Percentiles rank a stretch among this genome's conserved stretches.
Conservation (phyloP, 2,329 filamentous ascomycete species). For the Penicillium polonicum region DNA sequence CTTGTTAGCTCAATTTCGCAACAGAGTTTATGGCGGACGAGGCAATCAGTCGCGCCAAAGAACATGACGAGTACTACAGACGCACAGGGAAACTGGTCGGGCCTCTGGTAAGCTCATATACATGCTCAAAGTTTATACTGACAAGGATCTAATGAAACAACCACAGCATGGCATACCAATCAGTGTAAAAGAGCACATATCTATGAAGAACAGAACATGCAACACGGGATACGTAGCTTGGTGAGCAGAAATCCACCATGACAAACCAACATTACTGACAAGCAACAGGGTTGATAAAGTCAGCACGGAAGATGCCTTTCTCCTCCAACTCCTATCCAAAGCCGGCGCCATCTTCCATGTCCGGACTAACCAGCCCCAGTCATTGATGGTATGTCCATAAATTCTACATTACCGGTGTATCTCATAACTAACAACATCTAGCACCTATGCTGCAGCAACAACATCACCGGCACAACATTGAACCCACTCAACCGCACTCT, state of each 20-base stretch:
- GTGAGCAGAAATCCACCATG: constrained; percentile 14
- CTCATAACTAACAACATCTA: constrained; percentile 14
- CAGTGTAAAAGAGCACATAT: constrained; percentile 62
- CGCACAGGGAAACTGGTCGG: constrained; percentile 48
- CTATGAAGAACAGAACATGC: constrained; percentile 51
- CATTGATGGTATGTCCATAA: constrained; percentile 35
- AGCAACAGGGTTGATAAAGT: constrained; percentile 37
- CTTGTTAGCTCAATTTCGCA: constrained; percentile 35
- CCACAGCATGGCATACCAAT: constrained; percentile 54
- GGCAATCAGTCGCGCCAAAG: constrained; percentile 34
- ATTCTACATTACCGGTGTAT: neutral
- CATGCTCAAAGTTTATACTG: neutral
- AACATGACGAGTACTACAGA: constrained; percentile 33
- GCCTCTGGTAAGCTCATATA: constrained; percentile 35
- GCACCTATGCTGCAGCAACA: constrained; percentile 42
- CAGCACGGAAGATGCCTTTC: constrained; percentile 35
- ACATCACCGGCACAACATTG: constrained; percentile 41
- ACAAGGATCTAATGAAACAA: neutral
- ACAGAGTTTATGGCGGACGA: constrained; percentile 41
- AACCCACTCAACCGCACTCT: constrained; percentile 45
- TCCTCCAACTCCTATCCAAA: constrained; percentile 33
- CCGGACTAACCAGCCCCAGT: constrained; percentile 46
- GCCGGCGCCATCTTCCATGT: constrained; percentile 46
- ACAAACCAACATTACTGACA: neutral
- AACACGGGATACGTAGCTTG: constrained; percentile 40